Evolutionary conservation across 2,329 filamentous ascomycete species (phyloP), one percentile per base, ranked within the genome.

Genomic region (Phaeoacremonium minimum): DNA sequence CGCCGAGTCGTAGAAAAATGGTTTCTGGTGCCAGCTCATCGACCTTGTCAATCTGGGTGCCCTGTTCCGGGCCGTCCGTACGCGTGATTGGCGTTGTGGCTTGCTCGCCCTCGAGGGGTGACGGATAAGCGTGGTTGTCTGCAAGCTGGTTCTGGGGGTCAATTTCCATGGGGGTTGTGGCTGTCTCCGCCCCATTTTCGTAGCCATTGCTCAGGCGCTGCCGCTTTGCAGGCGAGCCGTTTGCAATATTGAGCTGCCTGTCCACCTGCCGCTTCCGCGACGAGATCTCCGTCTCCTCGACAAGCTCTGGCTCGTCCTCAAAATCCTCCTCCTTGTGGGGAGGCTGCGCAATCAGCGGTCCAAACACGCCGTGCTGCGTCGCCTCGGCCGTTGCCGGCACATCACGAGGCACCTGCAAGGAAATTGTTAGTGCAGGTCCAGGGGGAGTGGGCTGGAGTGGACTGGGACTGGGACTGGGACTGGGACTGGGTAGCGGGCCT

Each of bases 21-120:
- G 77, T 82, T 45, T 74, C 68, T 18, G 69, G 62, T 32, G 69
- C 66, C 37, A 83, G 67, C 49, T 83, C 77, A 47, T 74, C 66
- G 38, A 80, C 75, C 52, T 81, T 81, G 37, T 81, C 77, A 33
- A 80, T 66, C 55, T 83, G 79, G 8, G 77, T 82, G 54, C 74
- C 77, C 52, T 78, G 71, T 45, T 82, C 77, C 31, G 77, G 76
- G 18, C 79, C 79, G 41, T 78, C 73, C 40, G 78, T 82, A 50
- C 64, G 73, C 28, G 70, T 61, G 16, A 66, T 60, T 20, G 75
- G 72, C 30, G 73, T 73, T 30, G 69, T 63, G 36, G 65, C 66
- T 42, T 70, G 67, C 47, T 80, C 75, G 41, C 72, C 70, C 53
- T 80, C 76, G 15, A 77, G 68, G 37, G 79, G 78, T 37, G 79